Conservation (phyloP, 306 rosid species). For the Vicia faba region DNA sequence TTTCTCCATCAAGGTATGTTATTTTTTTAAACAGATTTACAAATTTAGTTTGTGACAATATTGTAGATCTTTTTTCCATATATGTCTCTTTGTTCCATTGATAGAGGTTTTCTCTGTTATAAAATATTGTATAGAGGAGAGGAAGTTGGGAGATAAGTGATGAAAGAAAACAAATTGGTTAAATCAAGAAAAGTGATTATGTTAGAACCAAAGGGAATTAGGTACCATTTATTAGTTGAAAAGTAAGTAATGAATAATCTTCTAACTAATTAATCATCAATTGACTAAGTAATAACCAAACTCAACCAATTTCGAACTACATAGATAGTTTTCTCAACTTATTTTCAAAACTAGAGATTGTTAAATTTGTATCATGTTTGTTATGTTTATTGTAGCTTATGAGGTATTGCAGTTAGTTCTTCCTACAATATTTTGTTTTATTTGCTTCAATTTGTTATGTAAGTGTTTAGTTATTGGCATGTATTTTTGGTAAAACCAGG, state of each 20-base stretch:
- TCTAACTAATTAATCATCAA: background rate
- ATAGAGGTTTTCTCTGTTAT: no score
- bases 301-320: no score
- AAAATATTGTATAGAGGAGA: no score
- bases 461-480: no score
- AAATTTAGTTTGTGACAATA: no score
- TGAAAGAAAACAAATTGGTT: background rate
- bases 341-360: slow-evolving; percentile 9
- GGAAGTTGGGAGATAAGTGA: background rate
- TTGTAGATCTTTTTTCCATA: no score
- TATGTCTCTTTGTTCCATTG: background rate
- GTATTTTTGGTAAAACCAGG: no score
- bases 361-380: slow-evolving; percentile 7
- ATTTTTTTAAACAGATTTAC: no score
- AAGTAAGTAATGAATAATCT: background rate
- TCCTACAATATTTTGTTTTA: no score
- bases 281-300: no score
- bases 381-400: slow-evolving; percentile 21
- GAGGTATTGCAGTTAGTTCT: slow-evolving; percentile 23
- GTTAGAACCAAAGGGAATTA: slow-evolving; percentile 8
- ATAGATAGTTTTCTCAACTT: background rate
- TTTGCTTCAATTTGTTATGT: no score
- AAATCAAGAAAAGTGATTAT: slow-evolving; percentile 2
- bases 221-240: background rate
- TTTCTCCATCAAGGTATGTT: no score